phyloP scores from a whole-genome alignment of 2,329 filamentous ascomycete species.

The Didymosphaeria variabile region DNA sequence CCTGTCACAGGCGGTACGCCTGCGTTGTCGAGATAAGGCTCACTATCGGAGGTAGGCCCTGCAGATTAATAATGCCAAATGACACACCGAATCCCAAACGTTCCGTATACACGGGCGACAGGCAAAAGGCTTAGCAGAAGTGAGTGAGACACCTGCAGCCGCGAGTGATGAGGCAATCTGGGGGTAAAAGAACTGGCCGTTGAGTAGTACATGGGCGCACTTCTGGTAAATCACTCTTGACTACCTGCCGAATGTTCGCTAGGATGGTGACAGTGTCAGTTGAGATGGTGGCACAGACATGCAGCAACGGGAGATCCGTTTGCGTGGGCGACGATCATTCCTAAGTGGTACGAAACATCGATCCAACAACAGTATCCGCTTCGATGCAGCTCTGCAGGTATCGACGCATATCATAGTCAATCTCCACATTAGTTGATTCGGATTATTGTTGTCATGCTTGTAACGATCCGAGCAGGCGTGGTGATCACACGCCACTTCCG shows the following conservation, averaged over 20 bases:
- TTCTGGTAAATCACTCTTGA: conserved; percentile 11
- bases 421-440: conserved; percentile 10
- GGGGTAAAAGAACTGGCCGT: conserved; percentile 1
- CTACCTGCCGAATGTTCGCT: not conserved
- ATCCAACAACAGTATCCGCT: conserved; percentile 6
- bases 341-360: conserved; percentile 12
- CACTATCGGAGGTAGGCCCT: not conserved
- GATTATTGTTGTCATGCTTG: conserved; percentile 8
- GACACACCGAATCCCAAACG: not conserved
- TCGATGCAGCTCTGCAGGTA: conserved; percentile 1
- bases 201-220: not conserved
- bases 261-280: not conserved
- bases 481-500: conserved; percentile 13
- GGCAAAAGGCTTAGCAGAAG: conserved; percentile 1
- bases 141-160: conserved; percentile 1
- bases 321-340: conserved; percentile 13
- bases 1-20: not conserved
- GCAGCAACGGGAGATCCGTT: conserved; percentile 9
- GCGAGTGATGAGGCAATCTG: conserved; percentile 6
- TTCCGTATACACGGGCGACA: not conserved
- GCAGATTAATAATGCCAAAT: conserved; percentile 4
- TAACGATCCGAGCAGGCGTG: conserved; percentile 1
- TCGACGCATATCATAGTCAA: not conserved
- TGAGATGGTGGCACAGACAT: conserved; percentile 10
- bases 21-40: conserved; percentile 10